These are phyloP conservation scores for Graphiopsis chlorocephala DNA, from an alignment of 2,329 filamentous ascomycete species.

Conservation along the genomic window DNA sequence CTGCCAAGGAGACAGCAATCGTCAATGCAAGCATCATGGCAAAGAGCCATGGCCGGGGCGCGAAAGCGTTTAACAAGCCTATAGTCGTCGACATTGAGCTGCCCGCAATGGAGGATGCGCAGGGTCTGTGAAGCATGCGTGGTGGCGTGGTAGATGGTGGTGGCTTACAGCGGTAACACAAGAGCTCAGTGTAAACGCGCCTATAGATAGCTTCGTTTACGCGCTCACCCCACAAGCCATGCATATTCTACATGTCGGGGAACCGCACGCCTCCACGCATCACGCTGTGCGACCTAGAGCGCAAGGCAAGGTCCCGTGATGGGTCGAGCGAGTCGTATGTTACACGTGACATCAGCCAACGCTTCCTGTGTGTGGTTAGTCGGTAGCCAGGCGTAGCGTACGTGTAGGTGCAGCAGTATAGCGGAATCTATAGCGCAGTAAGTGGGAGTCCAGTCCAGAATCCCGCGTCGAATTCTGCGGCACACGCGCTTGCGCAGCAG, in stretches of 20 bases:
- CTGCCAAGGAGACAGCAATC: conserved; percentile 67
- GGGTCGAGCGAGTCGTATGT: neutral
- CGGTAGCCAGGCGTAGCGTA: neutral
- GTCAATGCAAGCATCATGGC: conserved; percentile 77
- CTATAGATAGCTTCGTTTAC: conserved; percentile 11
- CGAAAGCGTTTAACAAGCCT: conserved; percentile 70
- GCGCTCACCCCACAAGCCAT: neutral
- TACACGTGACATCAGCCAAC: conserved; percentile 13
- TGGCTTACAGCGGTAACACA: neutral
- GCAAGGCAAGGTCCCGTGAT: conserved; percentile 10
- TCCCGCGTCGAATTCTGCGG: neutral
- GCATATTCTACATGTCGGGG: neutral
- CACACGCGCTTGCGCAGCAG: conserved; percentile 3
- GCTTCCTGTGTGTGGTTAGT: neutral
- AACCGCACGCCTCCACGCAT: neutral
- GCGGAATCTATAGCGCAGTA: neutral
- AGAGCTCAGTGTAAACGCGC: conserved; percentile 1
- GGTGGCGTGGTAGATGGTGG: neutral
- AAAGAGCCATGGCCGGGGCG: conserved; percentile 52
- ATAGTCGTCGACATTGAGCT: conserved; percentile 81
- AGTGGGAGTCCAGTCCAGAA: neutral
- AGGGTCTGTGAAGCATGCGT: neutral
- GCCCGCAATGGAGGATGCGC: conserved; percentile 43
- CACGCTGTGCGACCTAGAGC: neutral
- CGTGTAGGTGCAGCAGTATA: neutral